Evolutionary conservation across 2,329 filamentous ascomycete species (phyloP).

Genomic region (Epichloe sp.): DNA sequence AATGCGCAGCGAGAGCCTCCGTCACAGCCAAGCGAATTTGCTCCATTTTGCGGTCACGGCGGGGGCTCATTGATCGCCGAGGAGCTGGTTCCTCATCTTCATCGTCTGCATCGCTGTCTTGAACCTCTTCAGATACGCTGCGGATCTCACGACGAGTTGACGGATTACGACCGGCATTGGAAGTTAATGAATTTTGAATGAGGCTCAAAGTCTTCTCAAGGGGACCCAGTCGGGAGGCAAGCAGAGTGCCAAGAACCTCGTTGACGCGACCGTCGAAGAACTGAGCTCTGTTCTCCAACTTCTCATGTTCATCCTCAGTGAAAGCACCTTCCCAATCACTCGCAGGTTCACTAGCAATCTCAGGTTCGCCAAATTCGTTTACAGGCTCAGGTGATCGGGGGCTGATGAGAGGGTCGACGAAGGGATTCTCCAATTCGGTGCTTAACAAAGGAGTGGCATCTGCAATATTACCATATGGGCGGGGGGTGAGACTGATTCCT

Average conservation of each 20-base stretch:
- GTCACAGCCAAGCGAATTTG: conserved; percentile 62
- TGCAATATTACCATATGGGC: conserved; percentile 34
- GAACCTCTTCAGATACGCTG: conserved; percentile 55
- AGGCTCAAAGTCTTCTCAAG: conserved; percentile 65
- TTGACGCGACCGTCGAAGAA: conserved; percentile 93
- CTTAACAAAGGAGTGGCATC: conserved; percentile 33
- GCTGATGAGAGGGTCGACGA: conserved; percentile 37
- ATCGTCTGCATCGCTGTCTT: conserved; percentile 86
- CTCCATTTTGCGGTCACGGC: conserved; percentile 65
- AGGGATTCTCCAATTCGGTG: conserved; percentile 50
- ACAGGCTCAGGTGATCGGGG: conserved; percentile 39
- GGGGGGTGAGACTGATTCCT: conserved; percentile 63
- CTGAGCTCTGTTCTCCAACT: conserved; percentile 64
- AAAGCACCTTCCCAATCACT: conserved; percentile 92
- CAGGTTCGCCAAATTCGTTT: conserved; percentile 24
- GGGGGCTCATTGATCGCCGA: conserved; percentile 63
- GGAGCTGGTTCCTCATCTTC: conserved; percentile 64
- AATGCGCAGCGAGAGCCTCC: conserved; percentile 56
- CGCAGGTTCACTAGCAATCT: conserved; percentile 42
- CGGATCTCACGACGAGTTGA: conserved; percentile 47
- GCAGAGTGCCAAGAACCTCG: conserved; percentile 63
- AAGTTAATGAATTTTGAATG: conserved; percentile 58
- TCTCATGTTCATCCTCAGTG: conserved; percentile 69
- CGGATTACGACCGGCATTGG: conserved; percentile 39
- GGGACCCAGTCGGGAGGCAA: conserved; percentile 66